Evolutionary conservation across 78 protist genomes (phyloP).

Genomic region (Tieghemostelium lacteum): DNA sequence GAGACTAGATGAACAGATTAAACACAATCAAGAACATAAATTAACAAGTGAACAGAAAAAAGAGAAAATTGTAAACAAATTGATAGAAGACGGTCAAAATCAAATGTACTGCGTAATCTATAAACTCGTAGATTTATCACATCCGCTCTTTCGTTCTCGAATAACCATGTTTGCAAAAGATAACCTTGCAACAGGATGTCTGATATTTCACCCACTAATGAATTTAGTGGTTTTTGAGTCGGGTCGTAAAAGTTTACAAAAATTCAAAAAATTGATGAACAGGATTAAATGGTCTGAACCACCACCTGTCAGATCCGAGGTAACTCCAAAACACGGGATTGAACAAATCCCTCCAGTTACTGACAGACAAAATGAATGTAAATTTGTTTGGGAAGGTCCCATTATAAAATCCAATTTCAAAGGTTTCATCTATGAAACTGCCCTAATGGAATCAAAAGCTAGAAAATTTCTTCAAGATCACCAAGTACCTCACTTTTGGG

Average conservation of each 20-base stretch:
- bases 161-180: slow-evolving; percentile 19
- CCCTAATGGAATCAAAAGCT: slow-evolving; percentile 42
- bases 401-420: slow-evolving; percentile 42
- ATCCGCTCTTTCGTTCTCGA: slow-evolving; percentile 60
- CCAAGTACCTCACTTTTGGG: slow-evolving; percentile 66
- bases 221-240: slow-evolving; percentile 53
- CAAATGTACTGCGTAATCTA: slow-evolving; percentile 23
- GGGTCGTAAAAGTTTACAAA: slow-evolving; percentile 30
- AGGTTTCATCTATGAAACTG: background rate
- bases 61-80: slow-evolving; percentile 50
- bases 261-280: slow-evolving; percentile 41
- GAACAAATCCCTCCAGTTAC: background rate
- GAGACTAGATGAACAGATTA: slow-evolving; percentile 19
- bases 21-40: slow-evolving; percentile 33
- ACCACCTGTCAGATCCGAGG: slow-evolving; percentile 30
- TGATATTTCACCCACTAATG: background rate
- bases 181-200: slow-evolving; percentile 14
- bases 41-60: slow-evolving; percentile 66
- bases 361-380: slow-evolving; percentile 29
- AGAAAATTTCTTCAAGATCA: slow-evolving; percentile 42
- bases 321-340: background rate
- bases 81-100: slow-evolving; percentile 28
- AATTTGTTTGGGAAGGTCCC: slow-evolving; percentile 75
- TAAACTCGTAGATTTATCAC: slow-evolving; percentile 54
- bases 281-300: slow-evolving; percentile 60